Base-by-base conservation (phyloP, 2,329 filamentous ascomycete genomes). In the Anthostomella pinea region DNA sequence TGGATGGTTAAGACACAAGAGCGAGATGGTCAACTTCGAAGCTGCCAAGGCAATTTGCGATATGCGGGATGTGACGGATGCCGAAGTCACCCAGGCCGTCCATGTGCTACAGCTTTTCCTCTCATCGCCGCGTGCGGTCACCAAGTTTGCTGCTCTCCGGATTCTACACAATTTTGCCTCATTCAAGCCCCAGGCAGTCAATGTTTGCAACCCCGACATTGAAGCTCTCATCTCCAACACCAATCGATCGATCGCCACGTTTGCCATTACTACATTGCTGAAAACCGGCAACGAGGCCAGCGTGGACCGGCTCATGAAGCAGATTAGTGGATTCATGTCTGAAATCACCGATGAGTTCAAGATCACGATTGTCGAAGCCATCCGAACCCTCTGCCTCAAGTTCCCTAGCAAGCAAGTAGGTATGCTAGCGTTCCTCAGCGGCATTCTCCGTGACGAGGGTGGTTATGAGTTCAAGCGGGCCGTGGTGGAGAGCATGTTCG, bases 291-390 rank as follows among this genome's bases (percentile, higher is more conserved):
- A 97, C 59, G 93, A 98, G 68, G 87, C 87, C 24, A 96, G 89
- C 51, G 93, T 98, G 28, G 93, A 98, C 62, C 83, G 93, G 35
- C 69, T 98, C 51, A 96, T 98, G 89, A 96, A 96, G 76, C 90
- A 97, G 64, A 97, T 98, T 46, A 89, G 88, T 16, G 85, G 86
- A 24, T 96, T 98, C 71, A 97, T 98, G 93, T 87, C 90, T 4
- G 93, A 97, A 66, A 97, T 97, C 51, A 96, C 91, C 6, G 93
- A 98, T 59, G 93, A 98, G 65, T 98, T 98, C 75, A 98, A 97
- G 75, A 95, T 98, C 52, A 98, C 93, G n/a, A 95, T 98, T 56
- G 91, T 98, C 27, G 93, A 98, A 65, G 93, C 93, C 26, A 96
- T 98, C 58, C 85, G 93, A 43, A 97, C 93, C 3, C 71, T 98